Evolutionary conservation across 2,329 filamentous ascomycete species (phyloP).

Genomic region (Trichoderma sp.): DNA sequence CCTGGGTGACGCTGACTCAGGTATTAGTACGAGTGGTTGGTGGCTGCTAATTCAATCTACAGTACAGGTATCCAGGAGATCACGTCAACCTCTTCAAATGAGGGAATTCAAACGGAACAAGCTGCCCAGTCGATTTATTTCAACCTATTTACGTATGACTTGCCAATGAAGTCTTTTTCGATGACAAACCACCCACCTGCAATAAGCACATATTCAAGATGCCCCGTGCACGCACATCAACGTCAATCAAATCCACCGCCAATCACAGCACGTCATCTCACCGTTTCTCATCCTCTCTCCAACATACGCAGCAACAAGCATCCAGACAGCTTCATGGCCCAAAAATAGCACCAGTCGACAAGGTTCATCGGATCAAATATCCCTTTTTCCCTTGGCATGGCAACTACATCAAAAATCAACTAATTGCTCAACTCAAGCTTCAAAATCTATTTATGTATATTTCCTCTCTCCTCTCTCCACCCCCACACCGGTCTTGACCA

Average conservation of each 20-base stretch:
- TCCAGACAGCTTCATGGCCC: neutral
- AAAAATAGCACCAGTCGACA: conserved; percentile 5
- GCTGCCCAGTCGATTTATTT: neutral
- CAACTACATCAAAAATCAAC: neutral
- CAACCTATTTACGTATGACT: neutral
- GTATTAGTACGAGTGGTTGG: neutral
- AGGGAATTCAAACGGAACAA: neutral
- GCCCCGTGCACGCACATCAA: neutral
- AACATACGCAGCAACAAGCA: neutral
- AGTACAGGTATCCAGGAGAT: neutral
- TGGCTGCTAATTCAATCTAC: neutral
- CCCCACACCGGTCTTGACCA: conserved; percentile 6
- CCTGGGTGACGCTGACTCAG: neutral
- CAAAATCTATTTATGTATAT: neutral
- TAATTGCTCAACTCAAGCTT: neutral
- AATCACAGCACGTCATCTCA: neutral
- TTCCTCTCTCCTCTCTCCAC: neutral
- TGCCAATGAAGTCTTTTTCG: neutral
- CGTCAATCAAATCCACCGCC: neutral
- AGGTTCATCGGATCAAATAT: neutral
- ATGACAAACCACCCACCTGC: neutral
- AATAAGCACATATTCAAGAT: neutral
- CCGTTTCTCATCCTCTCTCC: neutral
- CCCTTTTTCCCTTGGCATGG: neutral
- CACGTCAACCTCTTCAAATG: neutral